phyloP scores from a whole-genome alignment of 257 asterid species.

The Solanum chaucha region DNA sequence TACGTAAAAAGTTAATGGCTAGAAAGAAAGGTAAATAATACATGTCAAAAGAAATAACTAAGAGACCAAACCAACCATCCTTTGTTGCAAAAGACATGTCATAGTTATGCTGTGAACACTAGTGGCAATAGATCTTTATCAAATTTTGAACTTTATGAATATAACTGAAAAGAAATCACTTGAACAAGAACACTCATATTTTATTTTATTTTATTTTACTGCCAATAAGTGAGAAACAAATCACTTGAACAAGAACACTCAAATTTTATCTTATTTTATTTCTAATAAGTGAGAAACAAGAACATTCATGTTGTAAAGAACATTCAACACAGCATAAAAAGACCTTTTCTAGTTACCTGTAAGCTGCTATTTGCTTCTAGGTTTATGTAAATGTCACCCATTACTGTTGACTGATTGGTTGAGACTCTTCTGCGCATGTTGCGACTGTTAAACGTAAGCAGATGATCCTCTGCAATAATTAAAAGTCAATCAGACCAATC shows the following conservation, averaged over 20 bases:
- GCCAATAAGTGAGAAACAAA: not conserved
- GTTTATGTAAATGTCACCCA: conserved; percentile 43
- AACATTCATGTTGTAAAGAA: not conserved
- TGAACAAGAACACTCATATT: not conserved
- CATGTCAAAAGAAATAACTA: not conserved
- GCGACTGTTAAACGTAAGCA: conserved; percentile 13
- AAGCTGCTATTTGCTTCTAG: conserved; percentile 53
- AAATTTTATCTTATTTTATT: not conserved
- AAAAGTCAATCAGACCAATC: conserved; percentile 1
- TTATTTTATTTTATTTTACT: not conserved
- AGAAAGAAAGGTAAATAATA: not conserved
- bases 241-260: not conserved
- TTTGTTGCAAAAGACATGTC: not conserved
- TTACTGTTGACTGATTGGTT: conserved; percentile 34
- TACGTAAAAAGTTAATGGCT: not conserved
- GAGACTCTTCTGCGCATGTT: conserved; percentile 47
- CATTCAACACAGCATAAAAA: not conserved
- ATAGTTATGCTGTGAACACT: not conserved
- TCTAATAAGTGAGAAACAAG: not conserved
- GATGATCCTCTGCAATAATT: conserved; percentile 44
- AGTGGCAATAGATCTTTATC: not conserved
- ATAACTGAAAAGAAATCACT: not conserved
- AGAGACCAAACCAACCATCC: not conserved
- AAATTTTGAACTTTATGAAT: not conserved
- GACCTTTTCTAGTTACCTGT: conserved; percentile 24